Conservation (phyloP, 306 rosid genomes). For the Acmispon strigosus region DNA sequence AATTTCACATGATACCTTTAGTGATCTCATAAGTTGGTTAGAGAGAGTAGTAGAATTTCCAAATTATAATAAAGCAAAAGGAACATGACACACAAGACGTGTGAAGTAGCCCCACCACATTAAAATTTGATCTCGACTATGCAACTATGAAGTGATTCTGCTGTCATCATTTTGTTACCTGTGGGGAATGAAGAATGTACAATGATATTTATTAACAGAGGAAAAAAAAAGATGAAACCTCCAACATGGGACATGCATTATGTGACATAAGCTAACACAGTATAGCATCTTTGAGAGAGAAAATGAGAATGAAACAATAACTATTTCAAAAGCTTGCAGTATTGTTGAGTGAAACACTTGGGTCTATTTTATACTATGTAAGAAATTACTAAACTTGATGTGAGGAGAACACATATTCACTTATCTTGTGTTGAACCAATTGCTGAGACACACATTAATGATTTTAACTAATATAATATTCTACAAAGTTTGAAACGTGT, state of each 20-base stretch:
- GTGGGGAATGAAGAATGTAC: conserved; percentile 15
- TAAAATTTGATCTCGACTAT: conserved; percentile 12
- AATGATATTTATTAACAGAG: neutral
- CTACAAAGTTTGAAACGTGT: too few relatives aligned
- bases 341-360: too few relatives aligned
- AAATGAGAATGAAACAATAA: too few relatives aligned
- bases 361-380: too few relatives aligned
- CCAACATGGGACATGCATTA: neutral
- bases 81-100: conserved; percentile 1
- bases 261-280: neutral
- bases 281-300: too few relatives aligned
- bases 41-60: neutral
- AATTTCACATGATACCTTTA: conserved; percentile 8
- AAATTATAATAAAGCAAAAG: conserved; percentile 16
- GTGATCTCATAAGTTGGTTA: conserved; percentile 4
- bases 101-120: conserved; percentile 16
- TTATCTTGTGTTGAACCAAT: too few relatives aligned
- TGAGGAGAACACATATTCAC: too few relatives aligned
- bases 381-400: too few relatives aligned
- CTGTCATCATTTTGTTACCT: conserved; percentile 25
- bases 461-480: too few relatives aligned
- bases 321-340: too few relatives aligned
- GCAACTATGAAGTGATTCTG: conserved; percentile 25
- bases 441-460: too few relatives aligned
- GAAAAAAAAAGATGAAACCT: neutral